Percentiles rank a stretch among this genome's conserved stretches.
Conservation (phyloP, 768 basidiomycete genomes). For the Daedalea quercina region DNA sequence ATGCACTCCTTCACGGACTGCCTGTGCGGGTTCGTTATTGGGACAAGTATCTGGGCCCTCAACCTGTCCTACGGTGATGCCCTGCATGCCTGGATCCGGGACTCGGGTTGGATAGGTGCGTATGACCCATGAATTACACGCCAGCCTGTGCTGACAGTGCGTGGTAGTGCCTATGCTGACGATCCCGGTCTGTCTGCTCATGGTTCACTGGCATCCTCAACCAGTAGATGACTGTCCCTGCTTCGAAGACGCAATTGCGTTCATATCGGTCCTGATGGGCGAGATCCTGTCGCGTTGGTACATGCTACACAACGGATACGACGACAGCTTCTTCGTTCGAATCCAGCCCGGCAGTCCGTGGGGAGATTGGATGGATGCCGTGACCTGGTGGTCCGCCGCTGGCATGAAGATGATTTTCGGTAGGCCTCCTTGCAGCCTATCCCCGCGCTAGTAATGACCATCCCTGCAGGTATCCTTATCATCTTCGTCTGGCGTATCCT, state of each 20-base stretch:
- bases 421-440: slow-evolving; percentile 15
- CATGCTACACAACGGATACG: slow-evolving; percentile 35
- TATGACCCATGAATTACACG: slow-evolving; percentile 2
- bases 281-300: slow-evolving; percentile 63
- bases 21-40: slow-evolving; percentile 53
- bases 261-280: slow-evolving; percentile 82
- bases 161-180: slow-evolving; percentile 49
- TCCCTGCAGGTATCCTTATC: slow-evolving; percentile 51
- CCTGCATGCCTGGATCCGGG: slow-evolving; percentile 38
- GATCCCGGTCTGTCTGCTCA: slow-evolving; percentile 56
- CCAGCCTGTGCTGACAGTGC: neutral
- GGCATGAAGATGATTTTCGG: slow-evolving; percentile 35
- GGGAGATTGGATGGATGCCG: slow-evolving; percentile 27
- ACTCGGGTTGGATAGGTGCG: slow-evolving; percentile 30
- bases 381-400: slow-evolving; percentile 32
- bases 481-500: slow-evolving; percentile 88
- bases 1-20: slow-evolving; percentile 89
- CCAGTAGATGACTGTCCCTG: slow-evolving; percentile 97
- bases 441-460: neutral
- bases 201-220: slow-evolving; percentile 88
- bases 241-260: slow-evolving; percentile 95
- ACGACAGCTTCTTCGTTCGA: slow-evolving; percentile 21
- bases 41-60: slow-evolving; percentile 54
- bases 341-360: slow-evolving; percentile 56
- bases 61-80: slow-evolving; percentile 28